Conservation (phyloP, 2,329 filamentous ascomycete species). For the Nigrograna mackinnonii region DNA sequence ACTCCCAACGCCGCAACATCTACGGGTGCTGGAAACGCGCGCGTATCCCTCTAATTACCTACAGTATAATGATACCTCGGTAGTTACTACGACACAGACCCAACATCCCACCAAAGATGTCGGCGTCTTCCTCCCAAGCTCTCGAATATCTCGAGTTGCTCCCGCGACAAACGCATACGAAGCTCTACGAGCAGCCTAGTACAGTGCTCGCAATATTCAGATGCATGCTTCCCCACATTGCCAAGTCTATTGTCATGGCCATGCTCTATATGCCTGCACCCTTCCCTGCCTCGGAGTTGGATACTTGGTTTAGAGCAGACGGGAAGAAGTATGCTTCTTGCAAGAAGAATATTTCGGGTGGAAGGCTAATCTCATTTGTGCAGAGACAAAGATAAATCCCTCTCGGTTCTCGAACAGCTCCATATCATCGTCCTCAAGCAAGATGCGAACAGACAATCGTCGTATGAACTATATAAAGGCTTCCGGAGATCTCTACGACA, state of each 20-base stretch:
- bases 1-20: neutral
- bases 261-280: constrained; percentile 88
- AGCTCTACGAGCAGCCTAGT: constrained; percentile 93
- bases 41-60: constrained; percentile 12
- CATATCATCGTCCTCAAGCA: constrained; percentile 73
- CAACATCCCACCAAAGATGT: constrained; percentile 52
- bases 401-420: constrained; percentile 80
- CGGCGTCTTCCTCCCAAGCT: constrained; percentile 60
- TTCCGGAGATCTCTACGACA: constrained; percentile 84
- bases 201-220: constrained; percentile 94
- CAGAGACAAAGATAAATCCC: constrained; percentile 80
- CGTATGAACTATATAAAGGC: constrained; percentile 76
- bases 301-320: constrained; percentile 79
- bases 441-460: constrained; percentile 63
- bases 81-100: constrained; percentile 19
- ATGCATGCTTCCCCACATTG: constrained; percentile 95
- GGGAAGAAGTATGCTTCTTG: constrained; percentile 36
- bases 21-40: neutral
- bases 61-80: constrained; percentile 35
- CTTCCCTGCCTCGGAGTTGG: constrained; percentile 77
- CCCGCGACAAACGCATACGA: constrained; percentile 84
- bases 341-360: no score
- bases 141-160: constrained; percentile 94
- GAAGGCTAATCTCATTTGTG: no score
- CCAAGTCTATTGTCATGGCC: constrained; percentile 94